These are phyloP conservation scores for Conticribra weissflogii DNA, from an alignment of 108 stramenopile genomes.

Conservation along the genomic window DNA sequence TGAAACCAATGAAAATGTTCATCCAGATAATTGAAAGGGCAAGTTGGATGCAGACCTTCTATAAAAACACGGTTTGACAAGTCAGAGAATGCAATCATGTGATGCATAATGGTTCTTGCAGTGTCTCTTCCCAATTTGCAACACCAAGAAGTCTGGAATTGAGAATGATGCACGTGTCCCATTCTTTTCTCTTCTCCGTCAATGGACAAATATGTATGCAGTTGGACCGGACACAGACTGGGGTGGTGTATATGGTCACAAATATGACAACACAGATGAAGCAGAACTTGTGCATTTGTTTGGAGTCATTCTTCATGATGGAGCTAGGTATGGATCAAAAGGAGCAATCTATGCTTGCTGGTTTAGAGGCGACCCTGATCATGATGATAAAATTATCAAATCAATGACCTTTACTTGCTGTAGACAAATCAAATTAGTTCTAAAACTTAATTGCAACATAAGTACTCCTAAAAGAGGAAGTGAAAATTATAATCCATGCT, in stretches of 20 bases:
- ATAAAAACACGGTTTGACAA: no score
- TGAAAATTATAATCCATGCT: slow-evolving; percentile 11
- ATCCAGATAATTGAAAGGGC: no score
- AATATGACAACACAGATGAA: neutral
- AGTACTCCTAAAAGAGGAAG: neutral
- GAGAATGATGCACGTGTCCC: slow-evolving; percentile 5
- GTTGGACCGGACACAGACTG: neutral
- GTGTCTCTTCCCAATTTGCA: slow-evolving; percentile 18
- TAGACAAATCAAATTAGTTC: slow-evolving; percentile 12
- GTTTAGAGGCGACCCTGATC: neutral
- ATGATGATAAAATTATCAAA: slow-evolving; percentile 7
- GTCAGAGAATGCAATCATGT: neutral
- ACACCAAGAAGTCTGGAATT: slow-evolving; percentile 1
- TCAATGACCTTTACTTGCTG: slow-evolving; percentile 5
- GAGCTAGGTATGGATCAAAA: neutral
- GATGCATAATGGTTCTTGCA: slow-evolving; percentile 20
- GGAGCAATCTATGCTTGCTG: slow-evolving; percentile 18
- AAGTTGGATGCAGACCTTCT: no score
- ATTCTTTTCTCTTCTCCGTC: neutral
- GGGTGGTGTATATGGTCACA: slow-evolving; percentile 2
- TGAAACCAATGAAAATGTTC: no score
- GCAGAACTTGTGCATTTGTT: slow-evolving; percentile 6
- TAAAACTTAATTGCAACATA: slow-evolving; percentile 9
- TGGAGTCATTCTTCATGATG: slow-evolving; percentile 4
- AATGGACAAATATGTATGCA: slow-evolving; percentile 7